phyloP scores from a whole-genome alignment of 306 rosid species.

The Oxytropis ochrocephala region DNA sequence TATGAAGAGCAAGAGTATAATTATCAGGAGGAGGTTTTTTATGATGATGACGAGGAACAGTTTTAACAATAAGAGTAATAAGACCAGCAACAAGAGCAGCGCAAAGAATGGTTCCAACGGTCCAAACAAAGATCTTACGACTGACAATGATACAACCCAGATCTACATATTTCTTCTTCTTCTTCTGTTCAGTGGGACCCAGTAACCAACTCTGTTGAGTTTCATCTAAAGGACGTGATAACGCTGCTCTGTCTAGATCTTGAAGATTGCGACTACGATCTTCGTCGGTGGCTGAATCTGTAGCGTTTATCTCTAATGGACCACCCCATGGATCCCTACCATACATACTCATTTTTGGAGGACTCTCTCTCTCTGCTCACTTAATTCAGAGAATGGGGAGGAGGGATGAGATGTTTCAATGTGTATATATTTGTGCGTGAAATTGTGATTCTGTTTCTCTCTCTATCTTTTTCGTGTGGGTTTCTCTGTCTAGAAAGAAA shows the following conservation, averaged over 20 bases:
- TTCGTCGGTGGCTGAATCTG: slow-evolving; percentile 91
- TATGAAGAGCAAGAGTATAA: slow-evolving; percentile 87
- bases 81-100: slow-evolving; percentile 70
- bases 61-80: slow-evolving; percentile 70
- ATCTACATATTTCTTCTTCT: slow-evolving; percentile 97
- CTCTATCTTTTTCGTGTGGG: too few relatives aligned
- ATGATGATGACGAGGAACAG: slow-evolving; percentile 73
- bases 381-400: too few relatives aligned
- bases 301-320: slow-evolving; percentile 84
- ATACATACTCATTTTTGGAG: slow-evolving; percentile 45
- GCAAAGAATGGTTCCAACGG: slow-evolving; percentile 52
- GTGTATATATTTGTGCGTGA: not conserved
- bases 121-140: slow-evolving; percentile 93
- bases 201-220: slow-evolving; percentile 98
- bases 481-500: not conserved
- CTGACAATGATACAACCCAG: slow-evolving; percentile 93
- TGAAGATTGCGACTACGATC: slow-evolving; percentile 87
- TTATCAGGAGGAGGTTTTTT: slow-evolving; percentile 73
- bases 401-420: not conserved
- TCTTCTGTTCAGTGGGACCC: slow-evolving; percentile 92
- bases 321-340: slow-evolving; percentile 99
- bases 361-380: not conserved
- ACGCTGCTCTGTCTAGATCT: slow-evolving; percentile 82
- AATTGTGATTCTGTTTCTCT: not conserved
- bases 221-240: slow-evolving; percentile 84